phyloP scores from a whole-genome alignment of 2,329 filamentous ascomycete genomes.

The Cercospora nicotianae region DNA sequence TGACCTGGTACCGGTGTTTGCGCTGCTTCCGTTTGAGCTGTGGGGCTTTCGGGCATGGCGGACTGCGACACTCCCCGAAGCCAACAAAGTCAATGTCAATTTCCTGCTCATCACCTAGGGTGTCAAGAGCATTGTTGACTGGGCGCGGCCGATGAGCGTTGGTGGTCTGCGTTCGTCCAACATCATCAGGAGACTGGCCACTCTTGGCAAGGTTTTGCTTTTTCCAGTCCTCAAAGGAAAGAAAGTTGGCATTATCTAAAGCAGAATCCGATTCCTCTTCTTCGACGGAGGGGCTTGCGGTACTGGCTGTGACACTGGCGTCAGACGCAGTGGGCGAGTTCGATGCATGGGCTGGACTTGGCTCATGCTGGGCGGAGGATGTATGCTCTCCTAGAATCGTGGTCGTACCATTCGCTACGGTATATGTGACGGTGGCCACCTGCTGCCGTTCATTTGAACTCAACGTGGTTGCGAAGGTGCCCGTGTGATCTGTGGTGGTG shows the following conservation, averaged over 20 bases:
- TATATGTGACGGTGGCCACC: not conserved
- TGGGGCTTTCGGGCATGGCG: slow-evolving; percentile 10
- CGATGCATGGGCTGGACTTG: not conserved
- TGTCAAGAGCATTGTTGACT: slow-evolving; percentile 69
- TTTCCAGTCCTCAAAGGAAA: slow-evolving; percentile 99
- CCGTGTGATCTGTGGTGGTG: not conserved
- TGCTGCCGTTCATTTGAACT: not conserved
- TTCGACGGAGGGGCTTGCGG: slow-evolving; percentile 43
- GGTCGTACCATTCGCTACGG: not conserved
- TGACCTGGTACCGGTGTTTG: slow-evolving; percentile 13
- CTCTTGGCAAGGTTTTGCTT: slow-evolving; percentile 83
- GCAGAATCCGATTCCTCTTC: slow-evolving; percentile 61
- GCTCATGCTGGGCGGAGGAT: not conserved
- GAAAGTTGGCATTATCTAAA: slow-evolving; percentile 75
- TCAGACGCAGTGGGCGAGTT: not conserved
- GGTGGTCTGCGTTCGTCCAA: slow-evolving; percentile 57
- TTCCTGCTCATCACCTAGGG: slow-evolving; percentile 82
- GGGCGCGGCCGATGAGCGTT: slow-evolving; percentile 51
- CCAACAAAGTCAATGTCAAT: slow-evolving; percentile 72
- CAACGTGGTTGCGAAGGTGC: not conserved
- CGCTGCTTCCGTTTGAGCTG: slow-evolving; percentile 7
- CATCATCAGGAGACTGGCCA: slow-evolving; percentile 73
- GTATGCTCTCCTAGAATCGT: not conserved
- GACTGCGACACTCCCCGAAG: slow-evolving; percentile 51
- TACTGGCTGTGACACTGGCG: not conserved